Evolutionary conservation across 1,139 yeast genomes (phyloP).

Genomic region (Pichia sp.): DNA sequence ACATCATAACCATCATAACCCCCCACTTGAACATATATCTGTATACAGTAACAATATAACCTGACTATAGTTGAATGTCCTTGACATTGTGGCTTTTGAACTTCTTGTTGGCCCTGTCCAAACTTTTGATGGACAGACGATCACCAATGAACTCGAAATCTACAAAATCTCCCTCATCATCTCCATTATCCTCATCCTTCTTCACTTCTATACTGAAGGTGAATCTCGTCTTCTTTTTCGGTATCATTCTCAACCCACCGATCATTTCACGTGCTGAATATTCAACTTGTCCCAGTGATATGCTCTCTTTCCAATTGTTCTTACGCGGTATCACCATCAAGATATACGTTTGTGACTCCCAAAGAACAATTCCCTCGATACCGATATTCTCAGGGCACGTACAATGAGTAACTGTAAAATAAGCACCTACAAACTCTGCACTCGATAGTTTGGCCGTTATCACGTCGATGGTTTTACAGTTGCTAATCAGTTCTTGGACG

Average conservation of each 20-base stretch:
- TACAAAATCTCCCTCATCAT: constrained; percentile 29
- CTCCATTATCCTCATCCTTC: constrained; percentile 1
- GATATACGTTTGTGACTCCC: constrained; percentile 80
- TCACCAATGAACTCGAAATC: constrained; percentile 74
- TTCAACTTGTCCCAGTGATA: constrained; percentile 18
- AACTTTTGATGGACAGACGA: constrained; percentile 65
- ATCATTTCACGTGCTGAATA: constrained; percentile 21
- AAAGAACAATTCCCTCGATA: constrained; percentile 66
- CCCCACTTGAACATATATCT: no score
- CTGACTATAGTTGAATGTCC: constrained; percentile 20
- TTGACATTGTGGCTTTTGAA: constrained; percentile 60
- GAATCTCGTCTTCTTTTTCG: constrained; percentile 25
- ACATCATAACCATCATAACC: no score
- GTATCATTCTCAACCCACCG: constrained; percentile 27
- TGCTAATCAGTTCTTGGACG: constrained; percentile 41
- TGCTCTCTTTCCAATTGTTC: constrained; percentile 32
- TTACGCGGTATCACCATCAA: constrained; percentile 51
- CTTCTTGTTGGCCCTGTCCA: constrained; percentile 79
- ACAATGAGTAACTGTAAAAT: constrained; percentile 51
- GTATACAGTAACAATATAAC: no score
- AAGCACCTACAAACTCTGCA: constrained; percentile 83
- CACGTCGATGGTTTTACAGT: constrained; percentile 20
- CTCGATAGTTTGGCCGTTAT: constrained; percentile 55
- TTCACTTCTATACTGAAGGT: constrained; percentile 8
- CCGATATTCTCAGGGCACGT: constrained; percentile 57